phyloP scores from a whole-genome alignment of 805 yeast species.

The Kuraishia capsulata region DNA sequence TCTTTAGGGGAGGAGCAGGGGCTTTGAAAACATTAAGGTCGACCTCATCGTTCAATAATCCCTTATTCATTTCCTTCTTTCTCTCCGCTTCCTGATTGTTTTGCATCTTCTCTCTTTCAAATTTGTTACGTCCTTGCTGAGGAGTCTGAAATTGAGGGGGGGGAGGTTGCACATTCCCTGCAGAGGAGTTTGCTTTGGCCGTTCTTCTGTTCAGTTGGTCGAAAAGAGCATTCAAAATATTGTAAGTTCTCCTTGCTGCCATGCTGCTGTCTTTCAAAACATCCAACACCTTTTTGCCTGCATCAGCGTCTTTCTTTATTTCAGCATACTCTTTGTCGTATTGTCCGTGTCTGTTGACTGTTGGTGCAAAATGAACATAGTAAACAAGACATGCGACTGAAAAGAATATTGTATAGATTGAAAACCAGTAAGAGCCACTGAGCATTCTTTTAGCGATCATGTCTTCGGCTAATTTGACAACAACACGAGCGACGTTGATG shows the following conservation, averaged over 20 bases:
- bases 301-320: slow-evolving; percentile 68
- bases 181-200: slow-evolving; percentile 29
- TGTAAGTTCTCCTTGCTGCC: slow-evolving; percentile 76
- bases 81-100: slow-evolving; percentile 2
- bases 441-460: slow-evolving; percentile 65
- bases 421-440: slow-evolving; percentile 86
- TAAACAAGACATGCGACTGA: slow-evolving; percentile 81
- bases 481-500: slow-evolving; percentile 74
- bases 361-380: slow-evolving; percentile 51
- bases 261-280: slow-evolving; percentile 62
- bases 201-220: slow-evolving; percentile 72
- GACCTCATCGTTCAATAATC: slow-evolving; percentile 2
- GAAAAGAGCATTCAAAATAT: slow-evolving; percentile 68
- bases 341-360: slow-evolving; percentile 23
- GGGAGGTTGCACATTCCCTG: background rate
- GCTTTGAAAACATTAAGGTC: slow-evolving; percentile 7
- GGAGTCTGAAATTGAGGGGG: slow-evolving; percentile 15
- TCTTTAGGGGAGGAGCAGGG: background rate
- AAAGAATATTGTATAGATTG: slow-evolving; percentile 81
- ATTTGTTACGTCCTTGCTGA: slow-evolving; percentile 16
- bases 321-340: slow-evolving; percentile 43
- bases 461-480: slow-evolving; percentile 71
- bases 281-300: slow-evolving; percentile 68
- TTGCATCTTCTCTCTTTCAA: slow-evolving; percentile 11
- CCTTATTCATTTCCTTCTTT: background rate